Evolutionary conservation across 805 yeast genomes (phyloP).

Genomic region (Ogataea thermomethanolica): DNA sequence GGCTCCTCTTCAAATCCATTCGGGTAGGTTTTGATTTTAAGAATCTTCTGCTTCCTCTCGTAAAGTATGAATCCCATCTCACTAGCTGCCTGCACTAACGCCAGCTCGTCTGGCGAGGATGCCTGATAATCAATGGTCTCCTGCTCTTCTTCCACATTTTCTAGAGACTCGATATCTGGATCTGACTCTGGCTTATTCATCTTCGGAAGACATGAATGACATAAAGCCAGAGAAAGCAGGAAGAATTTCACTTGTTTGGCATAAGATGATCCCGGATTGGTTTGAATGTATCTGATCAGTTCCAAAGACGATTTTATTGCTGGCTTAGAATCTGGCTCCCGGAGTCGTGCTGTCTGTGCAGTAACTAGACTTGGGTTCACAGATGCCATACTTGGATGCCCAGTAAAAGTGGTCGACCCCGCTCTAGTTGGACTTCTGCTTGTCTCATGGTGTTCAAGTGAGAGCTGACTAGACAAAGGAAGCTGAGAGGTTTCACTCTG

Average conservation of each 20-base stretch:
- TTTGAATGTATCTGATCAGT: slow-evolving; percentile 65
- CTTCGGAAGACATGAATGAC: slow-evolving; percentile 87
- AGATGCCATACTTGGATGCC: slow-evolving; percentile 59
- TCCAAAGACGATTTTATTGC: slow-evolving; percentile 59
- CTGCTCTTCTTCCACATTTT: slow-evolving; percentile 30
- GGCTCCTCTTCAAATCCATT: slow-evolving; percentile 69
- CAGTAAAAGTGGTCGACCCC: slow-evolving; percentile 33
- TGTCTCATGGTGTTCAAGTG: neutral
- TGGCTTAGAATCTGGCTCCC: neutral
- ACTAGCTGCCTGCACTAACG: slow-evolving; percentile 89
- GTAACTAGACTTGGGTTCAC: slow-evolving; percentile 24
- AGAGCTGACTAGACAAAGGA: slow-evolving; percentile 1
- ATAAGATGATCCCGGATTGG: slow-evolving; percentile 65
- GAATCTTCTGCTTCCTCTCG: slow-evolving; percentile 56
- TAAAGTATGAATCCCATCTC: slow-evolving; percentile 89
- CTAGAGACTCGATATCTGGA: slow-evolving; percentile 11
- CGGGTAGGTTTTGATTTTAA: slow-evolving; percentile 78
- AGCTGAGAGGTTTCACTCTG: slow-evolving; percentile 17
- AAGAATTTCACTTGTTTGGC: slow-evolving; percentile 76
- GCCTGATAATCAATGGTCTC: slow-evolving; percentile 78
- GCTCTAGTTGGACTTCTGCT: slow-evolving; percentile 11
- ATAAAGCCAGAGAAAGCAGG: slow-evolving; percentile 74
- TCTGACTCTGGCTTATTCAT: slow-evolving; percentile 26
- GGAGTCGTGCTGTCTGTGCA: slow-evolving; percentile 39
- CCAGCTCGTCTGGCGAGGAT: slow-evolving; percentile 95